Percentiles rank a stretch among this genome's conserved stretches.
These are phyloP conservation scores for Schizophyllum commune DNA, from an alignment of 1,284 basidiomycete species.

Conservation along the genomic window DNA sequence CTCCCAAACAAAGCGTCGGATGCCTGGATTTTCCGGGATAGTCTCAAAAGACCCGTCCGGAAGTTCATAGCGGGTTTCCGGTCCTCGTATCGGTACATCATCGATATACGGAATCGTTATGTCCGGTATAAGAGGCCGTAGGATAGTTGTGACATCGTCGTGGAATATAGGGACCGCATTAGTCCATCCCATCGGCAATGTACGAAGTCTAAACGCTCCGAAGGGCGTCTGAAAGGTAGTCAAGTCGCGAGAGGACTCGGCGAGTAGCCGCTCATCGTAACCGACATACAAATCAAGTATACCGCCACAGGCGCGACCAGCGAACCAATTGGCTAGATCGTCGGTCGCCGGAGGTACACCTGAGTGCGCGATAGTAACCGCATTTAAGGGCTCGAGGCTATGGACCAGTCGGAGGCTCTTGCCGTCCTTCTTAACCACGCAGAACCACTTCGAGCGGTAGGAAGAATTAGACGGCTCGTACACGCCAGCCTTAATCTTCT, in stretches of 20 bases:
- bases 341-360: slow-evolving; percentile 18
- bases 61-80: slow-evolving; percentile 13
- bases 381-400: slow-evolving; percentile 24
- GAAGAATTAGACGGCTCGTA: slow-evolving; percentile 30
- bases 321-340: slow-evolving; percentile 16
- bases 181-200: slow-evolving; percentile 25
- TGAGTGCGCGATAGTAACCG: slow-evolving; percentile 24
- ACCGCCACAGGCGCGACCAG: slow-evolving; percentile 15
- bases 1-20: slow-evolving; percentile 19
- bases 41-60: slow-evolving; percentile 16
- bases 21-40: slow-evolving; percentile 16
- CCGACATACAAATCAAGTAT: slow-evolving; percentile 19
- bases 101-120: slow-evolving; percentile 19
- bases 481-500: slow-evolving; percentile 25
- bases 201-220: slow-evolving; percentile 16
- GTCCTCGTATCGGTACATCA: slow-evolving; percentile 18
- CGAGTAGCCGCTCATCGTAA: slow-evolving; percentile 17
- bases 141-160: slow-evolving; percentile 19
- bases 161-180: slow-evolving; percentile 25
- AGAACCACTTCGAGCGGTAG: slow-evolving; percentile 31
- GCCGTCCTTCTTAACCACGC: slow-evolving; percentile 29
- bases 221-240: slow-evolving; percentile 22
- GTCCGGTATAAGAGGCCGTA: slow-evolving; percentile 19
- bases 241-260: slow-evolving; percentile 14
- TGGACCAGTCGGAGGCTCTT: slow-evolving; percentile 24